A percentile compares a stretch with the other conserved stretches of the same genome.
phyloP scores from a whole-genome alignment of 2,329 filamentous ascomycete genomes.

The Fusarium praegraminearum region DNA sequence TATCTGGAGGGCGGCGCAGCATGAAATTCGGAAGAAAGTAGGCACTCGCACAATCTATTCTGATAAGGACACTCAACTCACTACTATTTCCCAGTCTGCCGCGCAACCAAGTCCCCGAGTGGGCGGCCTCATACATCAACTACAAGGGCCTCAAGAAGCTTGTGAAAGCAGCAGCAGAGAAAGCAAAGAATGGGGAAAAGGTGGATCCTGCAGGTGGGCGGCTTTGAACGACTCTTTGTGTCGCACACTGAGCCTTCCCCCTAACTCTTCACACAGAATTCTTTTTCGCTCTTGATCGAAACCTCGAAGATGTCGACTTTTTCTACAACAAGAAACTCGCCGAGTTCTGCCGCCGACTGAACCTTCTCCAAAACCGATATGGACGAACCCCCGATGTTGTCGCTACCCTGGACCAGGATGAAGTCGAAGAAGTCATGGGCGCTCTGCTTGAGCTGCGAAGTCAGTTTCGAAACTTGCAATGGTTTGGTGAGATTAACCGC shows the following conservation, averaged over 20 bases:
- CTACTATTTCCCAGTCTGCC: constrained; percentile 66
- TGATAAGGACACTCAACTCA: constrained; percentile 29
- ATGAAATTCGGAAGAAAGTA: constrained; percentile 76
- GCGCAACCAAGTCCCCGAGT: constrained; percentile 87
- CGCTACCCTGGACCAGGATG: constrained; percentile 84
- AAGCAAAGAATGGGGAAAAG: constrained; percentile 75
- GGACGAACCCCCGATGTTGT: constrained; percentile 77
- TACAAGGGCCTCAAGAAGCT: constrained; percentile 96
- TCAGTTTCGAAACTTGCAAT: constrained; percentile 90
- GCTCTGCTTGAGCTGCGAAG: constrained; percentile 89
- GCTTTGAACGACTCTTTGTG: constrained; percentile 48
- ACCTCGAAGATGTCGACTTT: constrained; percentile 94
- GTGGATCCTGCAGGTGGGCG: constrained; percentile 90
- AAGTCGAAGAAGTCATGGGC: constrained; percentile 90
- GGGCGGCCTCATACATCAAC: constrained; percentile 86
- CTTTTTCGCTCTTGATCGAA: constrained; percentile 95
- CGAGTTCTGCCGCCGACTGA: constrained; percentile 85
- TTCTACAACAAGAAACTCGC: constrained; percentile 98
- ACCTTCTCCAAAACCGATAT: constrained; percentile 88
- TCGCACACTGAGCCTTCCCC: constrained; percentile 47
- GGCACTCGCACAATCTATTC: constrained; percentile 44
- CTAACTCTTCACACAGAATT: constrained; percentile 75
- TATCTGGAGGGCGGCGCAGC: constrained; percentile 10
- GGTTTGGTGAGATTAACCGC: constrained; percentile 98
- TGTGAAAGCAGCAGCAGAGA: constrained; percentile 81